Evolutionary conservation across 2,329 filamentous ascomycete species (phyloP), one percentile per base, ranked within the genome.

Genomic region (Anthostomella pinea): DNA sequence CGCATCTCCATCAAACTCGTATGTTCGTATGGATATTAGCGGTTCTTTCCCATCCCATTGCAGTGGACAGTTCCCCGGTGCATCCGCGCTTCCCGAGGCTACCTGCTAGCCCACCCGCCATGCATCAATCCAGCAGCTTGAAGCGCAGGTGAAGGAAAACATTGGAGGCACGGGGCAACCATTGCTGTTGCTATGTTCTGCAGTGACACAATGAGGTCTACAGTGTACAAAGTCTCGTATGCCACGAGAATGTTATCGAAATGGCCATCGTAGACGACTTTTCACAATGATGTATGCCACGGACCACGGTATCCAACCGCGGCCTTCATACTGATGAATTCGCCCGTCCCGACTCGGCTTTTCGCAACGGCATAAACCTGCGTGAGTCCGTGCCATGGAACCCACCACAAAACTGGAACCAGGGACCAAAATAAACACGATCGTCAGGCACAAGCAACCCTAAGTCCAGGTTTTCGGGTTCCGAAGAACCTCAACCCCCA

Each of bases 1-100:
- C 21, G 21, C 21, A 11, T 23, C 7, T 11, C 21, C 11, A 11
- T 23, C 21, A 43, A 22, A 16, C 43, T 46, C 43, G 46, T 46
- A 49, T 42, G 38, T 36, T 48, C 29, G 45, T 16, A 48, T 48
- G 24, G 21, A n/a, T 43, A 35, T n/a, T n/a, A n/a, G n/a, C n/a
- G n/a, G n/a, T n/a, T n/a, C 41, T 35, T 41, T 29, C 4, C 33
- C 10, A 22, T 39, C 29, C 8, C 19, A 36, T 26, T 35, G 39
- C n/a, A n/a, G n/a, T n/a, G n/a, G n/a, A n/a, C n/a, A n/a, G n/a
- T n/a, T n/a, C n/a, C n/a, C n/a, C 25, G 31, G 19, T 10, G 23
- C 23, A 43, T 30, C 46, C 46, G 46, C 34, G 15, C 26, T 43
- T 40, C 20, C 43, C 43, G 41, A 37, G 30, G 11, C 6, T 6